These are phyloP conservation scores for Eucalyptus cloeziana DNA, from an alignment of 345 rosid species.

Conservation along the genomic window DNA sequence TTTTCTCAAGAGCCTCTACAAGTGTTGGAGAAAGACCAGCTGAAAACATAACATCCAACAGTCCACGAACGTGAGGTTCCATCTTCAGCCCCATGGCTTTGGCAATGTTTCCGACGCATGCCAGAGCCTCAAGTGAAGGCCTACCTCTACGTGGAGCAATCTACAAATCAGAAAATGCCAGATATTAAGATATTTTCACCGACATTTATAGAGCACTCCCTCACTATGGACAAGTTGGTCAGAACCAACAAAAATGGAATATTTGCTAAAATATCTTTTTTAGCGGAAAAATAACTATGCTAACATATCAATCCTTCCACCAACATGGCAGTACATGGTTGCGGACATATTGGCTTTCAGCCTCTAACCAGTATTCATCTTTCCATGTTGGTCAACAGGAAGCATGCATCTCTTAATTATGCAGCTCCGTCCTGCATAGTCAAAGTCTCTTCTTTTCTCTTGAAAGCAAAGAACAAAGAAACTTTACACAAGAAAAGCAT, in stretches of 20 bases:
- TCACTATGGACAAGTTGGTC: not conserved
- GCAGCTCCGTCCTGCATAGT: not conserved
- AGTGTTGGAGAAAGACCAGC: slow-evolving; percentile 81
- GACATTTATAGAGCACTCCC: not conserved
- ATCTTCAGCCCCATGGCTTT: slow-evolving; percentile 84
- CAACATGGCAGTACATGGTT: not conserved
- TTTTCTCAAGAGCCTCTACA: slow-evolving; percentile 85
- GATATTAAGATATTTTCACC: not conserved
- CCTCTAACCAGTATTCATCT: not conserved
- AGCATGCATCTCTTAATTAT: not conserved
- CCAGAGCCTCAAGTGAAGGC: slow-evolving; percentile 28
- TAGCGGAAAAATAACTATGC: not conserved
- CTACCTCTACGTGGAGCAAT: slow-evolving; percentile 98
- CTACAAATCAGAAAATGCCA: slow-evolving; percentile 23
- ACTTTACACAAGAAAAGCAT: not conserved
- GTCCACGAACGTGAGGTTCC: slow-evolving; percentile 77
- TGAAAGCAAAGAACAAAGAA: not conserved
- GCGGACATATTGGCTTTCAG: not conserved
- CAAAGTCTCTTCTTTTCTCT: not conserved
- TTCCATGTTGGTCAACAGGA: not conserved
- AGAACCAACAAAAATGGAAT: not conserved
- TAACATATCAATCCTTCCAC: not conserved
- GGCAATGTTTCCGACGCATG: slow-evolving; percentile 92
- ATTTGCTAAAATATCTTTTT: not conserved
- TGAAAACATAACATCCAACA: slow-evolving; percentile 81